Percentiles rank a stretch among this genome's conserved stretches.
Conservation (phyloP, 805 yeast species). For the Wickerhamomyces subpelliculosus region DNA sequence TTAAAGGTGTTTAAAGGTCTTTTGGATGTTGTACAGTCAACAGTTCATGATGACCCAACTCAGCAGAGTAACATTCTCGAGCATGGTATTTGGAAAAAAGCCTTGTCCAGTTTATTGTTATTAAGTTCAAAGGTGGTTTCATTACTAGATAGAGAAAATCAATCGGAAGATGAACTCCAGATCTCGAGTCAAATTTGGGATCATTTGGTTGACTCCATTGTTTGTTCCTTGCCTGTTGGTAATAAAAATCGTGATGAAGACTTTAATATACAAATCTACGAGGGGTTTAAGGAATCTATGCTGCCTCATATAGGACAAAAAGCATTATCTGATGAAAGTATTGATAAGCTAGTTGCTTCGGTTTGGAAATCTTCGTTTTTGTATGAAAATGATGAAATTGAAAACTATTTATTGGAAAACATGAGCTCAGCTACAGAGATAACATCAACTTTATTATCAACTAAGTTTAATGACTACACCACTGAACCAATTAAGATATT, state of each 20-base stretch:
- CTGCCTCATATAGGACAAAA: slow-evolving; percentile 31
- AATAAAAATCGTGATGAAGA: slow-evolving; percentile 31
- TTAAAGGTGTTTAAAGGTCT: slow-evolving; percentile 41
- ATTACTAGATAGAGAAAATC: slow-evolving; percentile 9
- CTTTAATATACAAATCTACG: slow-evolving; percentile 40
- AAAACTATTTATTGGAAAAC: slow-evolving; percentile 26
- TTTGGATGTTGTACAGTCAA: slow-evolving; percentile 43
- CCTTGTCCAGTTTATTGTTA: slow-evolving; percentile 33
- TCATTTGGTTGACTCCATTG: slow-evolving; percentile 33
- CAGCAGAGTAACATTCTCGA: slow-evolving; percentile 6
- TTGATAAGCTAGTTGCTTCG: slow-evolving; percentile 38
- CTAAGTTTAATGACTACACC: slow-evolving; percentile 43
- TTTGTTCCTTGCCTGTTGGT: slow-evolving; percentile 30
- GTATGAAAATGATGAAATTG: slow-evolving; percentile 53
- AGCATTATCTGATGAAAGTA: slow-evolving; percentile 22
- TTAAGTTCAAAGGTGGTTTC: slow-evolving; percentile 25
- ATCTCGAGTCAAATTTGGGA: slow-evolving; percentile 27
- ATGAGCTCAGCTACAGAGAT: slow-evolving; percentile 28
- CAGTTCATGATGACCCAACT: slow-evolving; percentile 30
- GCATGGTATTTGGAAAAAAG: slow-evolving; percentile 47
- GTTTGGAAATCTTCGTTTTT: slow-evolving; percentile 56
- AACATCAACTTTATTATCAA: slow-evolving; percentile 29
- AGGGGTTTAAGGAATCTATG: slow-evolving; percentile 32
- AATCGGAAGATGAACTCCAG: not conserved
- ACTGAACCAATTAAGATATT: slow-evolving; percentile 42